Percentiles rank a stretch among this genome's conserved stretches.
Conservation (phyloP, 768 basidiomycete genomes). For the Lactarius deliciosus region DNA sequence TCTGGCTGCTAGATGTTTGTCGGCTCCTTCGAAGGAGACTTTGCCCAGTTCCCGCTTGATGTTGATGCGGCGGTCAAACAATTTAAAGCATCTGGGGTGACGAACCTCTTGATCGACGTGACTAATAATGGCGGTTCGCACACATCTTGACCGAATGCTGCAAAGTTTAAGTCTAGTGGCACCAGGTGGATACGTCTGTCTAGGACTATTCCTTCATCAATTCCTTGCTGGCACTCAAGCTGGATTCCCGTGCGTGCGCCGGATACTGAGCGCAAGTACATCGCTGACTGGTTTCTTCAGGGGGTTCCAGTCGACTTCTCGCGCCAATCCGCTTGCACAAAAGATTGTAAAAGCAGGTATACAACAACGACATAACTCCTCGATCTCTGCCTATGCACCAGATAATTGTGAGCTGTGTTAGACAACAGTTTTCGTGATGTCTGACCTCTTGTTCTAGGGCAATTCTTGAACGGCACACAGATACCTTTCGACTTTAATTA, state of each 20-base stretch:
- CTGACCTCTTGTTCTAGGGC: conserved; percentile 25
- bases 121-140: conserved; percentile 58
- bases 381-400: conserved; percentile 45
- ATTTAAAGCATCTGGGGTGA: conserved; percentile 50
- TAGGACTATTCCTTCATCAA: conserved; percentile 59
- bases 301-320: conserved; percentile 54
- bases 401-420: conserved; percentile 47
- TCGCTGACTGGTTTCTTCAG: conserved; percentile 35
- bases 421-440: background rate
- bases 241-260: conserved; percentile 49
- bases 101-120: conserved; percentile 54
- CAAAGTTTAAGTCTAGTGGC: background rate
- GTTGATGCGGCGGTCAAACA: conserved; percentile 44
- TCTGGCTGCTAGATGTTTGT: conserved; percentile 50
- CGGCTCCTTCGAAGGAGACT: conserved; percentile 55
- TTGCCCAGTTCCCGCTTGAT: conserved; percentile 52
- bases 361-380: conserved; percentile 40
- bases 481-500: conserved; percentile 35
- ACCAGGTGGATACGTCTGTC: conserved; percentile 57
- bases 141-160: too few relatives aligned
- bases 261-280: background rate
- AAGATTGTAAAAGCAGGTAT: conserved; percentile 58
- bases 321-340: conserved; percentile 56
- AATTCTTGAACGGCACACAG: conserved; percentile 37
- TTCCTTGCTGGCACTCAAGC: conserved; percentile 52